Evolutionary conservation across 352 stramenopile species (phyloP).

Genomic region (Phytophthora hybrid): DNA sequence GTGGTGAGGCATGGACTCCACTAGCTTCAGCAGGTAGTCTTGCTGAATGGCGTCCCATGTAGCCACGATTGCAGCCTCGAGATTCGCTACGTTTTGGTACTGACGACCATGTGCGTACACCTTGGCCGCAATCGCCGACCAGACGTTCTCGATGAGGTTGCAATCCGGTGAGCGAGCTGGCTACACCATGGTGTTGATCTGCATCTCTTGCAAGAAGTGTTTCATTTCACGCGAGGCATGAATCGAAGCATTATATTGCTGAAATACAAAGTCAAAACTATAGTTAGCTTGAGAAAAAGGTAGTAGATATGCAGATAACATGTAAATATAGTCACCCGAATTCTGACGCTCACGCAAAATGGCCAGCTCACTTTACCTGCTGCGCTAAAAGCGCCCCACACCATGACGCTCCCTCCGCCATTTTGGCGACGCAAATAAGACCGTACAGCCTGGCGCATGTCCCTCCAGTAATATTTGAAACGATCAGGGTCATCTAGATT

Average conservation of each 20-base stretch:
- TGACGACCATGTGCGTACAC: slow-evolving; percentile 4
- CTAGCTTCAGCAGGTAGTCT: not conserved
- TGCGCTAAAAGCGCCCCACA: not conserved
- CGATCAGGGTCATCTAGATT: not conserved
- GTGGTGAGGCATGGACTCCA: slow-evolving; percentile 4
- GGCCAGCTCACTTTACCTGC: not conserved
- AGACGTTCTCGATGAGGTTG: slow-evolving; percentile 10
- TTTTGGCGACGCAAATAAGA: not conserved
- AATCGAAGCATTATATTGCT: not conserved
- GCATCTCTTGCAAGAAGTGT: not conserved
- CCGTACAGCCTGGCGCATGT: not conserved
- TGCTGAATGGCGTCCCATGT: slow-evolving; percentile 8
- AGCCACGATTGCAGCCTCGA: not conserved
- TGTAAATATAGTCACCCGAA: not conserved
- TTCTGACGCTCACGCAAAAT: not conserved
- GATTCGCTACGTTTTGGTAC: not conserved
- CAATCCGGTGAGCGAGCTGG: not conserved
- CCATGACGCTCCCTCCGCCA: not conserved
- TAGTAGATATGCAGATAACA: not conserved
- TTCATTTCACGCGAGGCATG: not conserved
- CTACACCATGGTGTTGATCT: slow-evolving; percentile 9
- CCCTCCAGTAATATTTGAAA: not conserved
- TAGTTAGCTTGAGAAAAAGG: not conserved
- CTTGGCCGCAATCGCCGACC: not conserved
- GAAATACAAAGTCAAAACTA: not conserved